Percentiles rank a stretch among this genome's conserved stretches.
Conservation (phyloP, 345 rosid genomes). For the Citrus unshiu region DNA sequence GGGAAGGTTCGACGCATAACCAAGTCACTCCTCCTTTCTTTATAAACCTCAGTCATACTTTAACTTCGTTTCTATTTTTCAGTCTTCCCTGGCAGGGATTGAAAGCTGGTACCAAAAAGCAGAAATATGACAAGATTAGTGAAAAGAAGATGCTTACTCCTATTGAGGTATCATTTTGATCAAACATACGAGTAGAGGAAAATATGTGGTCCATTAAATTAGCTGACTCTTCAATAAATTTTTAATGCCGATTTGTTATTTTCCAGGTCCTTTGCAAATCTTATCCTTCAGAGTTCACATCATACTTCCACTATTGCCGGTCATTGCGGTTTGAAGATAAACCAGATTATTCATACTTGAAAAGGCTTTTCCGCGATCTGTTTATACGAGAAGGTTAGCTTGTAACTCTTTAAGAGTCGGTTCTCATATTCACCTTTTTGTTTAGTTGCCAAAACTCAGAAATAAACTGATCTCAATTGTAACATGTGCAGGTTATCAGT, state of each 20-base stretch:
- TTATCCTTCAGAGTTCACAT: constrained; percentile 81
- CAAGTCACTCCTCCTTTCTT: not conserved
- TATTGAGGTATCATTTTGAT: constrained; percentile 56
- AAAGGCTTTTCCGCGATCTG: constrained; percentile 89
- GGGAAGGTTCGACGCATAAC: constrained; percentile 65
- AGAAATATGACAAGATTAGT: constrained; percentile 93
- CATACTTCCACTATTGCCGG: constrained; percentile 94
- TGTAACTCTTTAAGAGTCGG: not conserved
- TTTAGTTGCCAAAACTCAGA: not conserved
- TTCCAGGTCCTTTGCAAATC: constrained; percentile 85
- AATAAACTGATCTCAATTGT: constrained; percentile 6
- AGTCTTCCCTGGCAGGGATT: constrained; percentile 99
- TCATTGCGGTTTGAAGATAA: constrained; percentile 93
- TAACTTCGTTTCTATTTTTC: constrained; percentile 22
- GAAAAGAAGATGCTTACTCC: constrained; percentile 95
- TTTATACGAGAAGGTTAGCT: constrained; percentile 83
- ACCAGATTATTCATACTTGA: constrained; percentile 94
- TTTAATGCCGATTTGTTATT: not conserved
- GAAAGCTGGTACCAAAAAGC: constrained; percentile 95
- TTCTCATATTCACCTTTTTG: not conserved
- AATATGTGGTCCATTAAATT: not conserved
- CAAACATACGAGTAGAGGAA: not conserved
- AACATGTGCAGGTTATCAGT: constrained; percentile 69
- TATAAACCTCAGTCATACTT: not conserved
- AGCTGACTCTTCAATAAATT: not conserved